These are phyloP conservation scores for Penicillium glabrum DNA, from an alignment of 2,329 filamentous ascomycete genomes.

Conservation along the genomic window DNA sequence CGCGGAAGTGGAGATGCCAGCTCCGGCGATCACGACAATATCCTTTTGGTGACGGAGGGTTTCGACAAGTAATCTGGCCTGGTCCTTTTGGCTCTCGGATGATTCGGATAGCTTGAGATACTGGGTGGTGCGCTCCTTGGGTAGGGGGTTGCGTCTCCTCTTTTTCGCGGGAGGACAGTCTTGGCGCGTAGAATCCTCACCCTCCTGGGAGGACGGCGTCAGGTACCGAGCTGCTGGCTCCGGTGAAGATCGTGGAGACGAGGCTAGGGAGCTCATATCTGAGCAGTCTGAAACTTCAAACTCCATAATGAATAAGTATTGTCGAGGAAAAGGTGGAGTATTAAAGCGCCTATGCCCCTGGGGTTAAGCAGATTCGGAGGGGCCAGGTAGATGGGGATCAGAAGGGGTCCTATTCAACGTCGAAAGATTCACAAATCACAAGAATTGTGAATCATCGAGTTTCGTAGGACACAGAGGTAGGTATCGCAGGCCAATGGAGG, in stretches of 20 bases:
- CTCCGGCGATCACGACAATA: conserved; percentile 94
- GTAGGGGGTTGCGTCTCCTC: conserved; percentile 63
- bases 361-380: conserved; percentile 1
- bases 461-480: conserved; percentile 7
- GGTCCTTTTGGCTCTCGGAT: conserved; percentile 54
- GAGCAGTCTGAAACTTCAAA: conserved; percentile 38
- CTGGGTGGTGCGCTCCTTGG: conserved; percentile 74
- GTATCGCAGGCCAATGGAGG: neutral
- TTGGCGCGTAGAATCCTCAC: conserved; percentile 45
- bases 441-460: conserved; percentile 6
- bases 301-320: conserved; percentile 18
- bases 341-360: neutral
- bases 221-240: conserved; percentile 32
- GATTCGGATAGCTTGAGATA: conserved; percentile 67
- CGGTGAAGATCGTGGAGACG: conserved; percentile 39
- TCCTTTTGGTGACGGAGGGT: conserved; percentile 86
- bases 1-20: conserved; percentile 94
- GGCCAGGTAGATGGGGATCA: conserved; percentile 4
- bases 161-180: conserved; percentile 74
- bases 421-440: conserved; percentile 8
- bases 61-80: conserved; percentile 69
- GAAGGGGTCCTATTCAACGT: conserved; percentile 5
- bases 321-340: neutral
- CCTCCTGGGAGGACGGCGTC: conserved; percentile 45
- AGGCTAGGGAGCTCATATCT: conserved; percentile 43